Evolutionary conservation across 257 asterid genomes (phyloP).

Genomic region (Rehmannia glutinosa): DNA sequence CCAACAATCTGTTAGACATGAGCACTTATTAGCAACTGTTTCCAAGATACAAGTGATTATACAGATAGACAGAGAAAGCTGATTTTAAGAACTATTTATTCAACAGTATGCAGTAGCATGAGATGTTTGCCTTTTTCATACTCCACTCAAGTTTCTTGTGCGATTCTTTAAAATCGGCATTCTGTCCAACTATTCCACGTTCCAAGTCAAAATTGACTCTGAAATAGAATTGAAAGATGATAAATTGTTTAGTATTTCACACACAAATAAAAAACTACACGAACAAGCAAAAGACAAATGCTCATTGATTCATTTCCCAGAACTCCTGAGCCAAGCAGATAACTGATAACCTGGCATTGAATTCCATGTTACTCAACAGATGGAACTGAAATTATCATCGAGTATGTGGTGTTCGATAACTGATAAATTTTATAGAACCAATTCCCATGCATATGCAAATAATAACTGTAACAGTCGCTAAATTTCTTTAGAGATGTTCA

Average conservation of each 20-base stretch:
- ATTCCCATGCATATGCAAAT: not conserved
- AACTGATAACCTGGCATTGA: not conserved
- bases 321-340: not conserved
- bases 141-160: constrained; percentile 85
- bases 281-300: not conserved
- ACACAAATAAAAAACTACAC: not conserved
- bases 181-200: constrained; percentile 84
- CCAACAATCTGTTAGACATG: constrained; percentile 67
- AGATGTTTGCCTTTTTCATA: constrained; percentile 77
- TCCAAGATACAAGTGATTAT: not conserved
- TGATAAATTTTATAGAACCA: not conserved
- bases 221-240: constrained; percentile 20
- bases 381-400: not conserved
- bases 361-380: not conserved
- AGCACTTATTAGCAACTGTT: constrained; percentile 25
- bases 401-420: not conserved
- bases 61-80: not conserved
- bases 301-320: constrained; percentile 1
- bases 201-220: constrained; percentile 95
- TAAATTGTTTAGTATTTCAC: not conserved
- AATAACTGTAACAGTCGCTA: not conserved
- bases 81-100: constrained; percentile 1
- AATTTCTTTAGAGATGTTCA: not conserved
- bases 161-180: constrained; percentile 92
- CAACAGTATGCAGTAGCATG: constrained; percentile 15